Percentiles rank a stretch among this genome's conserved stretches.
phyloP scores from a whole-genome alignment of 345 rosid species.

The Lepidium sativum region DNA sequence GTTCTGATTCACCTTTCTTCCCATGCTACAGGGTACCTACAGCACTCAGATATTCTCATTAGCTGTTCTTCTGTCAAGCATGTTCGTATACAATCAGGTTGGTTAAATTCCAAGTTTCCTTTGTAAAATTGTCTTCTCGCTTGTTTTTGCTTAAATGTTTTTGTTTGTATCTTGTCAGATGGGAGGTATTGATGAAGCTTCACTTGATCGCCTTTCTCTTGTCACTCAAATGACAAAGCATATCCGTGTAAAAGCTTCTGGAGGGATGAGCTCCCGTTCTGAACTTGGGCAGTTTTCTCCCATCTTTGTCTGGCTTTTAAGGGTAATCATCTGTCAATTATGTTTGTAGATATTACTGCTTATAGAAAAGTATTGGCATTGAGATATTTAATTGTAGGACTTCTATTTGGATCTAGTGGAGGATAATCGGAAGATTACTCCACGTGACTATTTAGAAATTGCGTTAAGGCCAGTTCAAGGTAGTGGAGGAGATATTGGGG shows the following conservation, averaged over 20 bases:
- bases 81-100: conserved; percentile 98
- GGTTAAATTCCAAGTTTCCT: neutral
- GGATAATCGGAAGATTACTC: conserved; percentile 75
- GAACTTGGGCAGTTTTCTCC: conserved; percentile 95
- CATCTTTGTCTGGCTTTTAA: conserved; percentile 94
- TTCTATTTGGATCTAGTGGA: conserved; percentile 83
- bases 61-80: conserved; percentile 92
- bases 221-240: conserved; percentile 98
- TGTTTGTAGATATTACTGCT: neutral
- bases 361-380: neutral
- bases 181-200: conserved; percentile 98
- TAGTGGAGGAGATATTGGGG: conserved; percentile 62
- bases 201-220: conserved; percentile 91
- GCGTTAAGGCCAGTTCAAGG: conserved; percentile 88
- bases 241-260: conserved; percentile 89
- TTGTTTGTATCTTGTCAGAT: conserved; percentile 36
- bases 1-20: neutral
- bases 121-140: neutral
- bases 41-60: conserved; percentile 97
- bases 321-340: conserved; percentile 43
- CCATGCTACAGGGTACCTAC: conserved; percentile 70
- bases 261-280: conserved; percentile 66
- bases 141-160: conserved; percentile 1
- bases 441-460: conserved; percentile 92
- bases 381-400: conserved; percentile 46